Evolutionary conservation across 2,329 filamentous ascomycete species (phyloP), one percentile per base, ranked within the genome.

Genomic region (Pseudocercospora fijiensis): DNA sequence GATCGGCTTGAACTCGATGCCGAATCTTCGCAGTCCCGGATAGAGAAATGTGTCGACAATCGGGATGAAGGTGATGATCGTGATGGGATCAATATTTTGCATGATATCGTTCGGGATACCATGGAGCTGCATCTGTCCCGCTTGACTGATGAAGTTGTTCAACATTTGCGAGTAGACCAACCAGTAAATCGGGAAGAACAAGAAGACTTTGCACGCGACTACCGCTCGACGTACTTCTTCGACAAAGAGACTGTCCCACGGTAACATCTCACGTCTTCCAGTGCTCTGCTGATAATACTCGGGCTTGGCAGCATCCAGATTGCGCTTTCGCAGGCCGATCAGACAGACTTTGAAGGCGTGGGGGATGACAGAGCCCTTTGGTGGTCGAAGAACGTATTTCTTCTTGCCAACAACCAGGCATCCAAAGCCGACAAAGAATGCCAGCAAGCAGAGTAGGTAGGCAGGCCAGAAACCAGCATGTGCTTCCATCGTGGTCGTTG

Each of bases 181-280:
- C 90, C 27, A 94, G 65, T 80, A 82, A 16, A 82, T 73, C 0
- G 80, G 80, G 53, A 77, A 79, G 70, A 79, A 81, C 24, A 79
- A 64, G 56, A 91, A 90, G 57, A 90, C 87, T 70, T 87, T 86
- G 80, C 89, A 91, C 18, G 88, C 89, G 73, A 80, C 71, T 13
- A 86, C 74, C 3, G 84, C 84, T 28, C 86, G 85, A 77, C 88
- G 88, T 45, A 91, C 79, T 73, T 91, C 88, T 4, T 90, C 87
- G 43, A 91, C 90, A 88, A 90, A 94, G 52, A 86, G 85, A 68
- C 93, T 90, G 66, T 93, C 90, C 71, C 91, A 93, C 0, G 88
- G 67, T 87, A 92, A 92, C 88, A 88, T 91, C 0, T 58, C 37
- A 0, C 88, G 89, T 60, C 86, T 86, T 65, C 82, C 73, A 0